Percentiles rank a stretch among this genome's conserved stretches.
Conservation (phyloP, 2,329 filamentous ascomycete genomes). For the Fusarium torreyae region DNA sequence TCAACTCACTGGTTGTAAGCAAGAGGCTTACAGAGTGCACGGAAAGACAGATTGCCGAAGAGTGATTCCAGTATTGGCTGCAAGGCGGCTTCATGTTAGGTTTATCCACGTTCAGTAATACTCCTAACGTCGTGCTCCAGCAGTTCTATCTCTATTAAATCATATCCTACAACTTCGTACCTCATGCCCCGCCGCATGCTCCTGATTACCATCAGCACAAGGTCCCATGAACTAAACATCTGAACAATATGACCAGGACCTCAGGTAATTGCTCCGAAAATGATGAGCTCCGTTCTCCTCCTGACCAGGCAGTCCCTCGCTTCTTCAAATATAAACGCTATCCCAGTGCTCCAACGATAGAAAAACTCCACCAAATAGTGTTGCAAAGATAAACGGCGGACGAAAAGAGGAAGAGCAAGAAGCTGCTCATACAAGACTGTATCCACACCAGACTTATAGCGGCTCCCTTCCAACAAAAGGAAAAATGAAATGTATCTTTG, state of each 20-base stretch:
- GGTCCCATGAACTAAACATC: constrained; percentile 7
- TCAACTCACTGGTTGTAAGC: not conserved
- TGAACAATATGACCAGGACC: constrained; percentile 12
- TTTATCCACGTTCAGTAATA: constrained; percentile 17
- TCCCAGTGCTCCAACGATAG: constrained; percentile 43
- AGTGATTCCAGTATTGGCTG: not conserved
- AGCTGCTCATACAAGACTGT: constrained; percentile 32
- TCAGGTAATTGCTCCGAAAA: constrained; percentile 5
- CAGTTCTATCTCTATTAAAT: constrained; percentile 44
- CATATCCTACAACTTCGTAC: constrained; percentile 46
- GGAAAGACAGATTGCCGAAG: not conserved
- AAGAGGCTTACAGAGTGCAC: not conserved
- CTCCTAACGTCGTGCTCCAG: constrained; percentile 11
- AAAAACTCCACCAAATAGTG: constrained; percentile 37
- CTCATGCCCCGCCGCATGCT: constrained; percentile 22
- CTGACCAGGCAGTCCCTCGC: constrained; percentile 21
- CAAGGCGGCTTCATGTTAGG: constrained; percentile 23
- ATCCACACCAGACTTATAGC: constrained; percentile 31
- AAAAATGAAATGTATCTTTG: constrained; percentile 39
- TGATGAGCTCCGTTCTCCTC: constrained; percentile 8
- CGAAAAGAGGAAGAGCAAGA: constrained; percentile 23
- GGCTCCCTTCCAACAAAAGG: constrained; percentile 38
- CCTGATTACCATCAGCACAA: constrained; percentile 13
- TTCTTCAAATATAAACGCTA: constrained; percentile 44
- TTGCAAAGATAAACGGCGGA: constrained; percentile 33